Base-by-base conservation (phyloP, 75 land plant genomes). In the Sequoiadendron giganteum region DNA sequence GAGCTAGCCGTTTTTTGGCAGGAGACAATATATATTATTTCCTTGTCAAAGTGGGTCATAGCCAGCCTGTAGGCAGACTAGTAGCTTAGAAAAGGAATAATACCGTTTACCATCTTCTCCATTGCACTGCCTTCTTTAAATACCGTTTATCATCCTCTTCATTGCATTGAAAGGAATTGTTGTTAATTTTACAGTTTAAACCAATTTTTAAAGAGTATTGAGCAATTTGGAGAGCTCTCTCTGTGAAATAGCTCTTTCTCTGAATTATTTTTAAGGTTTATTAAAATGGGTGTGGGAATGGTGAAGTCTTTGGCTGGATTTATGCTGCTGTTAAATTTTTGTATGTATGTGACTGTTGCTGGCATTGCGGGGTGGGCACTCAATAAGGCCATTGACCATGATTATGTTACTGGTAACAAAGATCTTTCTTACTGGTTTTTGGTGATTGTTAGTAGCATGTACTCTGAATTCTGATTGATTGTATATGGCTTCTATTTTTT, bases 281-380 rank as follows among this genome's bases (percentile, higher is more conserved):
- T 38, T 5, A 85, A 9, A 43, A 91, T 93, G 92, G 91, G 87
- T 3, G 28, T 52, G 7, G 87, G 88, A 54, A 39, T 49, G 42
- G 40, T 89, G 80, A 93, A 93, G 86, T 38, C 90, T n/a, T 87
- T 87, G 13, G 95, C 94, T 10, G n/a, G 70, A 1, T 58, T 90
- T 25, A 90, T 95, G 76, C 55, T 96, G 88, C 54, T 92, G 40
- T 91, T 95, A 83, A 96, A 96, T 84, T 52, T 52, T 16, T 52
- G 55, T 2, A 52, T 52, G 55, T 52, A 52, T 52, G 55, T 52
- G 16, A 52, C 3, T 13, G 55, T 52, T 52, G 55, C 55, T 52
- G 55, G 55, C 2, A 52, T 52, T 14, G 55, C 55, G 13, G 55
- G 55, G 0, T 52, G 55, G 55, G 55, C 55, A 52, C 55, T 52